These are phyloP conservation scores for Urochloa ruziziensis DNA, from an alignment of 176 grass and related monocot genomes.

Conservation along the genomic window DNA sequence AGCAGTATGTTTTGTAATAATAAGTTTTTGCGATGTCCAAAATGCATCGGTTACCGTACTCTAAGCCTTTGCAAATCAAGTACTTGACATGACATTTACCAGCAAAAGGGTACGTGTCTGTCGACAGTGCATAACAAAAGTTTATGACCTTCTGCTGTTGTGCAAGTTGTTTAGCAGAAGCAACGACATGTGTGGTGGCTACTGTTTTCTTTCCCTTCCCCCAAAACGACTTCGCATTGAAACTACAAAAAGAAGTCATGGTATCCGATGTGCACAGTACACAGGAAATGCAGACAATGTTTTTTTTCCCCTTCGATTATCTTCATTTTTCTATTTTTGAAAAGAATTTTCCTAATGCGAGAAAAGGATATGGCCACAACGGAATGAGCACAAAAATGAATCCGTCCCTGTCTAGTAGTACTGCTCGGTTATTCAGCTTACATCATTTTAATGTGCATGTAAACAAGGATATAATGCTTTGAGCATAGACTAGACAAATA, in stretches of 20 bases:
- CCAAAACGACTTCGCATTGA: neutral
- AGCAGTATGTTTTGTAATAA: neutral
- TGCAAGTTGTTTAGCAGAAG: neutral
- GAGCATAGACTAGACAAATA: too few relatives aligned
- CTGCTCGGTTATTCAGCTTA: too few relatives aligned
- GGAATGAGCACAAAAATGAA: neutral
- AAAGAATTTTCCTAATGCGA: neutral
- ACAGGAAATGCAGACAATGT: neutral
- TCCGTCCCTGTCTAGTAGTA: too few relatives aligned
- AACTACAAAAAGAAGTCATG: slow-evolving; percentile 1
- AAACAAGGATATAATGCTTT: too few relatives aligned
- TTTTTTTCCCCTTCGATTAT: neutral
- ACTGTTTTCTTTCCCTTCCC: neutral
- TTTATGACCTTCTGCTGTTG: too few relatives aligned
- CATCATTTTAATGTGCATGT: too few relatives aligned
- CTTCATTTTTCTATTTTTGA: neutral
- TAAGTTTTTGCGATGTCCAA: neutral
- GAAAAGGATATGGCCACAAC: neutral
- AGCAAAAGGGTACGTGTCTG: neutral
- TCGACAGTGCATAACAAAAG: too few relatives aligned
- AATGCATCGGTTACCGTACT: neutral
- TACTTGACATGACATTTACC: slow-evolving; percentile 2
- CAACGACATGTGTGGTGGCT: neutral
- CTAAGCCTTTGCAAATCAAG: neutral
- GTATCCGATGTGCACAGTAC: neutral